Evolutionary conservation across 1,284 basidiomycete species (phyloP), one percentile per base, ranked within the genome.

Genomic region (Heterobasidion parviporum): DNA sequence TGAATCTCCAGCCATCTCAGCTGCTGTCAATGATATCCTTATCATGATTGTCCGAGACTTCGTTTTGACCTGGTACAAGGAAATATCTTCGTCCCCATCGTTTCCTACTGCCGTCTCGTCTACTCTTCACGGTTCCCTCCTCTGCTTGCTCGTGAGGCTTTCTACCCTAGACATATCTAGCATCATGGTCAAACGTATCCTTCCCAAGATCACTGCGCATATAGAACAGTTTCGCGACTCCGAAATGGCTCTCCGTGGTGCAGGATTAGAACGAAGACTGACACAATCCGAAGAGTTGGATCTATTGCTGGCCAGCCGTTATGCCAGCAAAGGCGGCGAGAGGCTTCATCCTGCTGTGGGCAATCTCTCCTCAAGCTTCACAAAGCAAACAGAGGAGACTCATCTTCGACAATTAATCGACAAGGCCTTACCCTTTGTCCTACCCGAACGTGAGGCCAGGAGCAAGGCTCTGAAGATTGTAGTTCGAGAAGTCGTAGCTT

Each of bases 151-250:
- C 2, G 68, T 74, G 7, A 78, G 85, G 41, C 72, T 82, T 1
- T 70, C 78, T 9, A 71, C 66, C 15, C 73, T 95, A 45, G 95
- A 98, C 67, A 67, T 92, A 54, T 75, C 93, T 0, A 81, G 82
- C 6, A 76, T 98, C 8, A 67, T 94, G 33, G 92, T 97, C 18
- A 87, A 87, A 55, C 85, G 83, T 3, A 82, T 98, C 33, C 69
- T 98, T 6, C 96, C 96, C 3, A 87, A 86, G 63, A 72, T 98
- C 55, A 98, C 93, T 0, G 75, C 82, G 0, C 96, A 98, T 67
- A 79, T 98, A 34, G 91, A 95, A 58, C 85, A 89, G 53, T 98
- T 92, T 67, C 85, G 91, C n/a, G 83, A 89, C 60, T 92, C 94
- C n/a, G 93, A 96, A 68, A 79, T 91, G 50, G 85, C 85, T 7